Base-by-base conservation (phyloP, 2,329 filamentous ascomycete genomes). In the Tolypocladium endophyticum region DNA sequence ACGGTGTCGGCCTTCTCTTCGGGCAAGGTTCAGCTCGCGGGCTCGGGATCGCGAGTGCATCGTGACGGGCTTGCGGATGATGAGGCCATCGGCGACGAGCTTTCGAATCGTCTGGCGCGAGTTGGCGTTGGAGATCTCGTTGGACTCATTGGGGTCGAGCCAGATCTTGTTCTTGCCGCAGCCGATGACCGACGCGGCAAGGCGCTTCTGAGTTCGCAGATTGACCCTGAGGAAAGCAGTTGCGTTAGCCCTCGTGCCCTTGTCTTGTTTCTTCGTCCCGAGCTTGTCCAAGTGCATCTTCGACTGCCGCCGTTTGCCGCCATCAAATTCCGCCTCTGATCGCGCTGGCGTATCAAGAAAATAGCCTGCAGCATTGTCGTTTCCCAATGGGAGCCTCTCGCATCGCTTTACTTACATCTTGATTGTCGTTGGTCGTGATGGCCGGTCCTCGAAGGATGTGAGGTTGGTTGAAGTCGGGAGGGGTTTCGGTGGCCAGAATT, bases 111-210 rank as follows among this genome's bases (percentile, higher is more conserved):
- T 97, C 86, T 97, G 93, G 76, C 94, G 93, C 75, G 93, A 97
- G 90, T 99, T 99, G 88, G 94, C 94, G 82, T 97, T 97, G 85
- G 90, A 92, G 84, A 99, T 99, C 84, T 99, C 94, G 86, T 82
- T 94, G 83, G 92, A 87, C 86, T 99, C 94, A 80, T 95, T 97
- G 81, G 94, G 94, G 83, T 99, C 94, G 79, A 99, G 92, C 94
- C 94, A 99, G 84, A 99, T 96, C 90, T 99, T 99, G 88, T 93
- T 90, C 90, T 99, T 88, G 79, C 94, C 94, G 85, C 91, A 96
- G 86, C 92, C 92, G 80, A 96, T 90, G 80, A 99, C 94, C 81
- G 93, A 90, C 77, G 94, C 91, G 80, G 94, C 94, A 76, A 99
- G 92, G 84, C 95, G 93, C 89, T 99, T 99, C 88, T 99, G 95